phyloP scores from a whole-genome alignment of 306 rosid genomes.

The Rosa multiflora region DNA sequence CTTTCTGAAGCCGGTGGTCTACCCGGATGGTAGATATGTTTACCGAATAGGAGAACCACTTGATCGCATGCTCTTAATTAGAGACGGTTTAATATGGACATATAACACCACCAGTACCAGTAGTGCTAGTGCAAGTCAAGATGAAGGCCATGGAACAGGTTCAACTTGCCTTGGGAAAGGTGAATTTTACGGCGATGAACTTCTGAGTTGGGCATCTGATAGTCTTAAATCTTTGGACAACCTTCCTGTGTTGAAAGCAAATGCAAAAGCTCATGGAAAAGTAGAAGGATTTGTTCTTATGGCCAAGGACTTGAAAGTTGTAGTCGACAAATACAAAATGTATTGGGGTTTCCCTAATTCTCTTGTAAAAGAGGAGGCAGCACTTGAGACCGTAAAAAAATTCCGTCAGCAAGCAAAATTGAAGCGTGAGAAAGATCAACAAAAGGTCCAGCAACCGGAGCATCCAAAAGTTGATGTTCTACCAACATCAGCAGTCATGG shows the following conservation, averaged over 20 bases:
- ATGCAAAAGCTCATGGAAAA: background rate
- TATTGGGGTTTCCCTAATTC: no score
- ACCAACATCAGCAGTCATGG: no score
- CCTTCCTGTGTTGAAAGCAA: background rate
- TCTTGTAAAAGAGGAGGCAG: background rate
- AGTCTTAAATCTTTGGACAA: background rate
- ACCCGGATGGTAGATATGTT: background rate
- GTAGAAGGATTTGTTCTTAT: background rate
- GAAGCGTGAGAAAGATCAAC: no score
- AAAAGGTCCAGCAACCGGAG: no score
- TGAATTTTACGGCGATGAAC: background rate
- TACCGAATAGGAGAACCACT: background rate
- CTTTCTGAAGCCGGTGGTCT: background rate
- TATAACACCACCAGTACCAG: no score
- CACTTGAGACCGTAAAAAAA: no score
- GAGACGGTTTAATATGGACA: background rate
- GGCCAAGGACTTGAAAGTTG: no score
- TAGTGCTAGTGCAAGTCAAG: background rate
- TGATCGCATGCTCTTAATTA: background rate
- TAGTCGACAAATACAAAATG: no score
- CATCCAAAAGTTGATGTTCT: no score
- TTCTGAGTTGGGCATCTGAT: background rate
- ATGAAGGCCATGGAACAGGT: background rate
- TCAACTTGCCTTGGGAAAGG: background rate
- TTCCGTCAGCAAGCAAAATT: no score